Base-by-base conservation (phyloP, 2,329 filamentous ascomycete species). In the Monilinia polystroma region DNA sequence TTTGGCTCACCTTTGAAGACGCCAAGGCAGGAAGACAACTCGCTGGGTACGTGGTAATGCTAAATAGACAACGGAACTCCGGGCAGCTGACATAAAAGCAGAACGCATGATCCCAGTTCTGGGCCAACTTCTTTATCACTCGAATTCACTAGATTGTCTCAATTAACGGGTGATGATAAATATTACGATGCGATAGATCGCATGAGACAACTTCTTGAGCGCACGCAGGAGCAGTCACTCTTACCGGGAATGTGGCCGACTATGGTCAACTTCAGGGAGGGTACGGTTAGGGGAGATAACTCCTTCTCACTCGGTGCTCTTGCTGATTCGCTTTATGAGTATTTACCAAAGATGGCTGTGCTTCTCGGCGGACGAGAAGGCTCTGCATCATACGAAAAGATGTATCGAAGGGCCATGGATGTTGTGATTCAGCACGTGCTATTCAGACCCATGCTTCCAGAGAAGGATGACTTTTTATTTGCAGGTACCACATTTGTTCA, bases 241-340 rank as follows among this genome's bases (percentile, higher is more conserved):
- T 73, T 88, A 43, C 85, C 86, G 0, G 87, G 86, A 5, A 80
- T 89, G 78, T 89, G 85, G 84, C 85, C 86, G 0, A 77, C 84
- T 1, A 73, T 80, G 8, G 75, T 88, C 26, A 79, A 85, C 67
- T 77, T 76, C 1, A 76, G 77, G 70, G 84, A 83, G 0, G 85
- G 87, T 4, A 79, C 87, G 11, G 80, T 90, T 45, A 84, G 85
- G 12, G 70, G 66, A 16, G 78, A 83, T 56, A 81, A 89, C 68
- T 77, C 82, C 47, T 85, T 84, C 68, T 81, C 81, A 0, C 78
- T 85, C 7, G 84, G 84, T 55, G 83, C 80, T 49, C 82, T 83
- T 79, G 79, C 82, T 2, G 84, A 86, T 73, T 85, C 84, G 16
- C 75, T 84, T 3, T 86, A 85, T 69, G 84, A 86, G 73, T 93